Evolutionary conservation across 2,329 filamentous ascomycete genomes (phyloP).

Genomic region (Metarhizium anisopliae): DNA sequence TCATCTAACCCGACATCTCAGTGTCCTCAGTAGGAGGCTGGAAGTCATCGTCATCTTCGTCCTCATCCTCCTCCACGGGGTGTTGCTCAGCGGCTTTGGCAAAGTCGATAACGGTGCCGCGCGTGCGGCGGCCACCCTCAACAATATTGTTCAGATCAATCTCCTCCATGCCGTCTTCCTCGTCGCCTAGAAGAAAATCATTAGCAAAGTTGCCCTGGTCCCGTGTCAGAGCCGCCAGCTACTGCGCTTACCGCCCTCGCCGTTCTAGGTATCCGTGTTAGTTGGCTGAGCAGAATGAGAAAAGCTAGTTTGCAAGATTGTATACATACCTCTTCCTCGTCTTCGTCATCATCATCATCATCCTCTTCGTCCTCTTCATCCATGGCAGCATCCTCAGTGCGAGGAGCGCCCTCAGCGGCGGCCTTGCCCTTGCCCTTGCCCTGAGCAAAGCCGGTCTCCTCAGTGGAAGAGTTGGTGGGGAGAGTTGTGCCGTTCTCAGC

Average conservation of each 20-base stretch:
- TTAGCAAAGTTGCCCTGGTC: not conserved
- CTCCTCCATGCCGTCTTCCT: conserved; percentile 80
- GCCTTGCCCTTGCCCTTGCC: conserved; percentile 76
- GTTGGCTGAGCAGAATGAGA: not conserved
- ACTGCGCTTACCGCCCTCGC: conserved; percentile 19
- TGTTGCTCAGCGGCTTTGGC: conserved; percentile 79
- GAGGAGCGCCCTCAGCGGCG: conserved; percentile 34
- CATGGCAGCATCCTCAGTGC: conserved; percentile 51
- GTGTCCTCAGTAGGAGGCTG: conserved; percentile 56
- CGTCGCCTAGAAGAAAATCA: conserved; percentile 35
- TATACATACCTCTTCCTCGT: conserved; percentile 20
- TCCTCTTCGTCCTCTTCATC: conserved; percentile 69
- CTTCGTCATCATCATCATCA: conserved; percentile 49
- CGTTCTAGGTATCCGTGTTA: conserved; percentile 18
- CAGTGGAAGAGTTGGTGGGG: conserved; percentile 34
- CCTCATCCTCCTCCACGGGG: conserved; percentile 64
- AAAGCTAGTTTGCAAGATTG: not conserved
- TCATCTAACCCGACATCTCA: conserved; percentile 46
- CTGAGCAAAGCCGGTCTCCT: conserved; percentile 33
- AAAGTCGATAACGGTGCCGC: conserved; percentile 87
- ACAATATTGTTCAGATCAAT: conserved; percentile 90
- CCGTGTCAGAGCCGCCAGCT: not conserved
- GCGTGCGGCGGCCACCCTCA: conserved; percentile 68
- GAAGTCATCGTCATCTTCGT: conserved; percentile 70
- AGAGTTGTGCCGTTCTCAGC: conserved; percentile 41